Evolutionary conservation across 345 rosid genomes (phyloP).

Genomic region (Boechera divaricarpa): DNA sequence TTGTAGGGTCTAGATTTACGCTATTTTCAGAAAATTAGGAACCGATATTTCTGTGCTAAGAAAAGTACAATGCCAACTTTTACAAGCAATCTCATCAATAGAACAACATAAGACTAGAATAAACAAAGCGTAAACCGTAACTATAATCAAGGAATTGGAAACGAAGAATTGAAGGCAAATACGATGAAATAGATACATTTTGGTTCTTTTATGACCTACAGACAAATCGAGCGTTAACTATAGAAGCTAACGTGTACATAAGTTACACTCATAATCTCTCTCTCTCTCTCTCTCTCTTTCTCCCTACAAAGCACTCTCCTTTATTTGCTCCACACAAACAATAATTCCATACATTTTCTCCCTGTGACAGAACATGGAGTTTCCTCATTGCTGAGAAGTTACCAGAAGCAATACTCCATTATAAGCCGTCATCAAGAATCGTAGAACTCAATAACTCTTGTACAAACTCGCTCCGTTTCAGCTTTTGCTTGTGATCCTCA

Average conservation of each 20-base stretch:
- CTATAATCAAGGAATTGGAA: not conserved
- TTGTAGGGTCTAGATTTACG: too few relatives aligned
- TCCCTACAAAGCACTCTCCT: constrained; percentile 10
- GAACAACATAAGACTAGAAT: not conserved
- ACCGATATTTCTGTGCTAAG: not conserved
- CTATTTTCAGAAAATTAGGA: not conserved
- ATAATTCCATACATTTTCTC: not conserved
- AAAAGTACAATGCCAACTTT: not conserved
- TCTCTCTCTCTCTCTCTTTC: not conserved
- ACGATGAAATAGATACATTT: constrained; percentile 21
- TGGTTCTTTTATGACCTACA: constrained; percentile 19
- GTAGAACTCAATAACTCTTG: constrained; percentile 70
- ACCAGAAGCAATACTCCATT: constrained; percentile 38
- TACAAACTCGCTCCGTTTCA: constrained; percentile 68
- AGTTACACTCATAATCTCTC: constrained; percentile 19
- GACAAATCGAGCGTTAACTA: constrained; percentile 17
- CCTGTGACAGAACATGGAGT: not conserved
- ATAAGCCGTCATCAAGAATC: constrained; percentile 59
- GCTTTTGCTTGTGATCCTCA: constrained; percentile 82
- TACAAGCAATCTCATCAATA: not conserved
- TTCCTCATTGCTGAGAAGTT: constrained; percentile 6
- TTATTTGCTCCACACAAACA: constrained; percentile 28
- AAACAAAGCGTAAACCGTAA: not conserved
- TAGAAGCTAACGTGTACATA: constrained; percentile 24
- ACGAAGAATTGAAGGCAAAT: constrained; percentile 1